Percentiles rank a stretch among this genome's conserved stretches.
phyloP scores from a whole-genome alignment of 164 flowering plant species.

The Warburgia ugandensis region DNA sequence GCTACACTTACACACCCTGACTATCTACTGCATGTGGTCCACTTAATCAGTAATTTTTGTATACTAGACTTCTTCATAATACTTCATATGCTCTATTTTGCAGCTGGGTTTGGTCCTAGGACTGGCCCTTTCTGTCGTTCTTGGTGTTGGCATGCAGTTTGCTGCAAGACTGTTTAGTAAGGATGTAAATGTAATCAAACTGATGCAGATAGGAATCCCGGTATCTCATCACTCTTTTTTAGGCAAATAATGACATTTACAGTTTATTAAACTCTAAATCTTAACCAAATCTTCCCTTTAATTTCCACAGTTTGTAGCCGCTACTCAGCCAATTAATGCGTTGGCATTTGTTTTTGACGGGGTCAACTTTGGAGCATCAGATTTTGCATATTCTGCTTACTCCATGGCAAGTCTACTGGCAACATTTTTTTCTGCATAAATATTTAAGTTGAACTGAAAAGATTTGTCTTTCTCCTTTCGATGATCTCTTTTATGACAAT shows the following conservation, averaged over 20 bases:
- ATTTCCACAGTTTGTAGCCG: slow-evolving; percentile 69
- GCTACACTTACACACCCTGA: no score
- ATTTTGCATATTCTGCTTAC: slow-evolving; percentile 69
- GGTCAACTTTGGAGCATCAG: slow-evolving; percentile 84
- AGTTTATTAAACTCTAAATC: neutral
- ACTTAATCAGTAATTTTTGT: neutral
- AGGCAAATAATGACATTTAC: no score
- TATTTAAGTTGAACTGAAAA: neutral
- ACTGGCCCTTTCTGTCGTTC: slow-evolving; percentile 37
- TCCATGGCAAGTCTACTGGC: slow-evolving; percentile 52
- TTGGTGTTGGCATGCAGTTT: slow-evolving; percentile 62
- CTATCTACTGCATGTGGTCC: no score
- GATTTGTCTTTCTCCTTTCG: no score
- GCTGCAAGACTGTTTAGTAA: slow-evolving; percentile 58
- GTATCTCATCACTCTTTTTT: slow-evolving; percentile 25
- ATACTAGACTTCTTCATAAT: neutral
- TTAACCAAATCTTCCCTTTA: slow-evolving; percentile 5
- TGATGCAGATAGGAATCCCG: slow-evolving; percentile 62
- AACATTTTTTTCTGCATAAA: neutral
- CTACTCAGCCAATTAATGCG: slow-evolving; percentile 76
- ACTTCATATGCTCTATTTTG: slow-evolving; percentile 11
- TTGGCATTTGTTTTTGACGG: slow-evolving; percentile 88
- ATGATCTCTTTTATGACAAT: neutral
- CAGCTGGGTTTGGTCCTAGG: slow-evolving; percentile 80
- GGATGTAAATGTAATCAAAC: slow-evolving; percentile 48